Evolutionary conservation across 352 stramenopile genomes (phyloP).

Genomic region (Globisporangium mamillatum): DNA sequence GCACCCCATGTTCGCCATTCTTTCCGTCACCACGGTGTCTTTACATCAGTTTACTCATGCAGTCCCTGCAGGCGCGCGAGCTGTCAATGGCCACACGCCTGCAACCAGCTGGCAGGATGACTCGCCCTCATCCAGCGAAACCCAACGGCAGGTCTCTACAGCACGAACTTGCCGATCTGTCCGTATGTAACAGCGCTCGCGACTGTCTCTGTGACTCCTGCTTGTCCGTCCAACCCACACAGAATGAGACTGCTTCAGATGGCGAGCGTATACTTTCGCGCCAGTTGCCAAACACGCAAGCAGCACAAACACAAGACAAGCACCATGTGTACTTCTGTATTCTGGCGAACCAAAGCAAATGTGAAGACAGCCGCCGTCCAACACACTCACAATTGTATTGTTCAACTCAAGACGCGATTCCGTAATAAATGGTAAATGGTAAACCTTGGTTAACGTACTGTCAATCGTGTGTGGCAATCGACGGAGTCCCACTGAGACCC

Average conservation of each 20-base stretch:
- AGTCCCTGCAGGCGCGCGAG: not conserved
- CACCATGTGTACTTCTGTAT: not conserved
- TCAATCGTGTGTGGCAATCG: too few relatives aligned
- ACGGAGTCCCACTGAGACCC: too few relatives aligned
- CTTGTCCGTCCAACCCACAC: not conserved
- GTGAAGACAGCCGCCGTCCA: not conserved
- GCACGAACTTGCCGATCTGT: not conserved
- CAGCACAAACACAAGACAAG: not conserved
- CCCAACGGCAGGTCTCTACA: not conserved
- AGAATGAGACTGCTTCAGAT: not conserved
- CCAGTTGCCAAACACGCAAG: not conserved
- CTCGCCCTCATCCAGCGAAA: not conserved
- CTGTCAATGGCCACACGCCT: not conserved
- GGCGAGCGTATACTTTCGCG: slow-evolving; percentile 2
- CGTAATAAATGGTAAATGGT: too few relatives aligned
- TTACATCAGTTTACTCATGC: not conserved
- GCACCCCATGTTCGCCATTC: not conserved
- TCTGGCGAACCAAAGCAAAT: not conserved
- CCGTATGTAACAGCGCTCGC: not conserved
- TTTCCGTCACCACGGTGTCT: not conserved
- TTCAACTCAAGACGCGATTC: not conserved
- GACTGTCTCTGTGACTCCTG: slow-evolving; percentile 4
- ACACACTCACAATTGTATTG: not conserved
- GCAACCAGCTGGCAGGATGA: not conserved
- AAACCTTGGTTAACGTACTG: too few relatives aligned